These are phyloP conservation scores for Dacryopinax spathularia DNA, from an alignment of 768 basidiomycete species.

Conservation along the genomic window DNA sequence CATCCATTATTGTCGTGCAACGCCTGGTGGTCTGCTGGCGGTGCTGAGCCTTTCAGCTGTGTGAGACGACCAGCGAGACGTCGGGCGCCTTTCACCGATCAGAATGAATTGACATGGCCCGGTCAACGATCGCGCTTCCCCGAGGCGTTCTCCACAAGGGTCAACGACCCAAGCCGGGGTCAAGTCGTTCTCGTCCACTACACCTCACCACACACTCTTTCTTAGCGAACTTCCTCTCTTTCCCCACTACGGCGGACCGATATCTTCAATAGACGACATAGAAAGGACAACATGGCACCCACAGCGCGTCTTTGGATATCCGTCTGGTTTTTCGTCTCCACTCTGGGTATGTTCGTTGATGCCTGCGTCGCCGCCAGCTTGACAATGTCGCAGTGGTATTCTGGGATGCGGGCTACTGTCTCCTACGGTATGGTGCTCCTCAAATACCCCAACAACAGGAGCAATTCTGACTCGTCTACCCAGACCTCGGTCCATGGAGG, in stretches of 20 bases:
- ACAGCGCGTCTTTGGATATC: slow-evolving; percentile 9
- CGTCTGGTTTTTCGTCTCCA: slow-evolving; percentile 51
- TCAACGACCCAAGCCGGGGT: background rate
- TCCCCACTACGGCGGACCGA: background rate
- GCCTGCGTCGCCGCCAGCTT: background rate
- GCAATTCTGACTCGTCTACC: background rate
- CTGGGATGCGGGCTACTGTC: slow-evolving; percentile 75
- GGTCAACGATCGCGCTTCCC: background rate
- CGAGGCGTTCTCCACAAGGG: background rate
- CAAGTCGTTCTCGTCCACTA: background rate
- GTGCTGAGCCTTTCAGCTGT: background rate
- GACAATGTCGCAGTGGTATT: slow-evolving; percentile 34
- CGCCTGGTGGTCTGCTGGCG: background rate
- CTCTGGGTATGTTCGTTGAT: slow-evolving; percentile 15
- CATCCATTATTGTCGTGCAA: background rate
- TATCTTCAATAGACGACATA: background rate
- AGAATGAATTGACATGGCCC: background rate
- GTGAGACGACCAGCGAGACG: background rate
- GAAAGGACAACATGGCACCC: background rate
- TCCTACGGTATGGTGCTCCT: slow-evolving; percentile 44
- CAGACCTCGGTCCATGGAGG: slow-evolving; percentile 74
- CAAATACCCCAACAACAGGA: slow-evolving; percentile 12
- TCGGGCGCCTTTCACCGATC: background rate
- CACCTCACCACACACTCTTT: background rate
- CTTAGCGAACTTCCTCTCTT: background rate